Evolutionary conservation across 78 protist genomes (phyloP), one percentile per base, ranked within the genome.

Genomic region (Protostelium mycophagum): DNA sequence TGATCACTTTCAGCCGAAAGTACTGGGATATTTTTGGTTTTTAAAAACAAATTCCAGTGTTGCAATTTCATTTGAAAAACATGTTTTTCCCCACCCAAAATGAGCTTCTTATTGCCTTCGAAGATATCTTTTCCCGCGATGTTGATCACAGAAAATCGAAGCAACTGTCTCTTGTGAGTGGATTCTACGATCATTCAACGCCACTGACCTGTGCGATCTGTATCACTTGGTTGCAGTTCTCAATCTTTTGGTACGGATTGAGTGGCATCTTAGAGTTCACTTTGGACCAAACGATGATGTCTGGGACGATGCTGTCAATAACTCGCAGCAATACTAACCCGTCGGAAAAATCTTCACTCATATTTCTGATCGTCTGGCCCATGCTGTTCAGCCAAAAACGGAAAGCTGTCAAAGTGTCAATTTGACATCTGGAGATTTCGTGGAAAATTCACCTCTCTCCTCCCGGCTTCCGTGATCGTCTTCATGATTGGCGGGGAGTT

Each of bases 171-270:
- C 38, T 89, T 31, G 29, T 88, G n/a, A n/a, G n/a, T n/a, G n/a
- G n/a, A n/a, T n/a, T n/a, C n/a, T 38, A 51, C 16, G 31, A 51
- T 51, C 73, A 51, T 51, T 5, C 5, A 25, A 16, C 73, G 73
- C 5, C 73, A 51, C 73, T 51, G 31, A 51, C 73, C 73, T 51
- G 73, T 25, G 73, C 73, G 31, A 51, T 51, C 73, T 5, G 16
- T 29, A 95, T 88, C 36, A 90, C 95, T 37, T 96, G 91, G 90
- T 96, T 93, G 92, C 96, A 93, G 92, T 97, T 97, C 83, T 94
- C 98, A 37, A 91, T 86, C 83, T 88, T 89, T 83, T 89, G 96
- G 95, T 38, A 88, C 85, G 73, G 37, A 84, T 37, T 88, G 85
- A 87, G 63, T 5, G 95, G 96, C 35, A 88, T 83, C 28, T 39